Conservation (phyloP, 768 basidiomycete species). For the Leccinum ochraceum region DNA sequence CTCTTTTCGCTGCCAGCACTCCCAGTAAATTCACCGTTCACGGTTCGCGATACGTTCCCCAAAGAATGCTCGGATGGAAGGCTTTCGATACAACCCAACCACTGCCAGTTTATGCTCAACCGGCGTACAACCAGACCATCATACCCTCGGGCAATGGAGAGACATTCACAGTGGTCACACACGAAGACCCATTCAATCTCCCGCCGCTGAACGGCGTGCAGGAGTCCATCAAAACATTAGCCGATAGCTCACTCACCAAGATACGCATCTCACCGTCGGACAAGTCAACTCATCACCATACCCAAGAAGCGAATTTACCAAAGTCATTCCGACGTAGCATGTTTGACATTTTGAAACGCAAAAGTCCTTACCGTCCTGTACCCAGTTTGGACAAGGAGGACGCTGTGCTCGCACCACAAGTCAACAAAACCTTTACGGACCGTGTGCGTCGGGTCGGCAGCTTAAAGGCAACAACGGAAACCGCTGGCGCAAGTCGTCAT, state of each 20-base stretch:
- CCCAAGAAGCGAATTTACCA: no score
- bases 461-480: background rate
- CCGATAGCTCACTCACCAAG: conserved; percentile 3
- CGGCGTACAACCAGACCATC: conserved; percentile 14
- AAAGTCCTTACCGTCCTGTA: background rate
- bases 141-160: conserved; percentile 27
- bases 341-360: conserved; percentile 26
- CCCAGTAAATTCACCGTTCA: conserved; percentile 34
- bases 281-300: background rate
- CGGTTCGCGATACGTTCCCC: conserved; percentile 26
- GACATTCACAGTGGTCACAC: conserved; percentile 23
- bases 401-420: background rate
- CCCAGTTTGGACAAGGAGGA: conserved; percentile 5
- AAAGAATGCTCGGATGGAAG: conserved; percentile 14
- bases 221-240: background rate
- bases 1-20: conserved; percentile 24
- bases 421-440: background rate
- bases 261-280: conserved; percentile 1
- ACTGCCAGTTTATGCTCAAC: background rate
- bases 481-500: background rate
- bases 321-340: conserved; percentile 21
- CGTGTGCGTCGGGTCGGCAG: conserved; percentile 3
- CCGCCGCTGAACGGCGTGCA: background rate
- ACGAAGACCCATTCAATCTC: conserved; percentile 26
- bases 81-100: conserved; percentile 1